Base-by-base conservation (phyloP, 106 monocot species). In the Acanthochlamys bracteata region DNA sequence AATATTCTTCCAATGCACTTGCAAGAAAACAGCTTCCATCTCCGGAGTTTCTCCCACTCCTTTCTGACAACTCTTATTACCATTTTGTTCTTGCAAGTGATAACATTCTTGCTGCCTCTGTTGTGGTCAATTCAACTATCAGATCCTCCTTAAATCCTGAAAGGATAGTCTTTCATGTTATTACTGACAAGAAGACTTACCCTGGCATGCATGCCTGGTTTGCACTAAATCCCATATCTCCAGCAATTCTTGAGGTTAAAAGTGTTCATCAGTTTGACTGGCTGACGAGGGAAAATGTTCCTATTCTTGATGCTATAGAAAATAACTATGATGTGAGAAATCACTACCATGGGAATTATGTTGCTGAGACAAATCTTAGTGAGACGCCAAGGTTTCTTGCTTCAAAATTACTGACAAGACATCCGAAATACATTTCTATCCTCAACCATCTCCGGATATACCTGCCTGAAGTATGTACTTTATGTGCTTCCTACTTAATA, bases 201-300 rank as follows among this genome's bases (percentile, higher is more conserved):
- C 83, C 94, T 26, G 94, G 74, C 16, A 89, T 94, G 94, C 94
- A 94, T 77, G 83, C 94, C 12, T 94, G 94, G 94, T 94, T 89
- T 76, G 89, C 94, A 39, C 69, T 94, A 68, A 76, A 86, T 75
- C 68, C 89, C 57, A 33, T 68, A 25, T 75, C 77, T 2, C 86
- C 89, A 53, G 86, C 79, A 11, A 79, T 86, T 53, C 56, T 90
- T 55, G 89, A 94, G 63, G 89, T 94, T 46, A 94, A 90, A 69
- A 69, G 89, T 41, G 86, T 93, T 59, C 85, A 93, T 54, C 93
- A 93, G 65, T 89, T 86, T 71, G 89, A 83, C 20, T 93, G 93
- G 93, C 73, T 93, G 74, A 93, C 93, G n/a, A 83, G 85, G 68
- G 89, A 93, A 70, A 93, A 89, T 75, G 79, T 93, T 3, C 93